phyloP scores from a whole-genome alignment of 139 green algal genomes.

The Pleodorina starrii region DNA sequence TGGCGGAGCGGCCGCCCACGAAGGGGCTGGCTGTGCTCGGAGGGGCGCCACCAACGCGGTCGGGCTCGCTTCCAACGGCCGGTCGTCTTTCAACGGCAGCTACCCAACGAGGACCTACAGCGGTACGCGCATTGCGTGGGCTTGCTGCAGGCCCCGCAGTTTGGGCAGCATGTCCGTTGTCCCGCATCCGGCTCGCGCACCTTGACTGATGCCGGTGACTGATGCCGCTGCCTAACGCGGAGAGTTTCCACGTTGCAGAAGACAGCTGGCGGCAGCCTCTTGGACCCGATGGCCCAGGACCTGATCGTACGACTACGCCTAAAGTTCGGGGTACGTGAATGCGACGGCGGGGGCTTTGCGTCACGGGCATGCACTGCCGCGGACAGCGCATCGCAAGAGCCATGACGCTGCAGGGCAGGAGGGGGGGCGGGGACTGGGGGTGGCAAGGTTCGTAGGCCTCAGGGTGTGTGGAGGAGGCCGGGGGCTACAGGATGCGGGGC shows the following conservation, averaged over 20 bases:
- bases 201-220: background rate
- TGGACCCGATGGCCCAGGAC: slow-evolving; percentile 26
- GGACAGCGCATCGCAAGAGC: too few relatives aligned
- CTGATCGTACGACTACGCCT: slow-evolving; percentile 10
- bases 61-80: background rate
- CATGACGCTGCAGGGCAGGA: too few relatives aligned
- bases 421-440: too few relatives aligned
- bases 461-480: too few relatives aligned
- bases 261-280: background rate
- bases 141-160: background rate
- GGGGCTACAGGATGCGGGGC: too few relatives aligned
- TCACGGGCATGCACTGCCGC: too few relatives aligned
- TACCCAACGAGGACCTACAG: background rate
- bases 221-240: background rate
- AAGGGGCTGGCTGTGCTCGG: slow-evolving; percentile 35
- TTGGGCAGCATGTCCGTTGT: background rate
- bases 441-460: too few relatives aligned
- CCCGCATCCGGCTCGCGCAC: background rate
- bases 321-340: slow-evolving; percentile 37
- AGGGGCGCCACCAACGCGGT: slow-evolving; percentile 19
- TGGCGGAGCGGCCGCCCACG: slow-evolving; percentile 14
- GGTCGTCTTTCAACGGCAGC: background rate
- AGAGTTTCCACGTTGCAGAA: background rate
- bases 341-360: too few relatives aligned
- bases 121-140: background rate